Evolutionary conservation across 257 asterid species (phyloP), one percentile per base, ranked within the genome.

Genomic region (Mitragyna speciosa): DNA sequence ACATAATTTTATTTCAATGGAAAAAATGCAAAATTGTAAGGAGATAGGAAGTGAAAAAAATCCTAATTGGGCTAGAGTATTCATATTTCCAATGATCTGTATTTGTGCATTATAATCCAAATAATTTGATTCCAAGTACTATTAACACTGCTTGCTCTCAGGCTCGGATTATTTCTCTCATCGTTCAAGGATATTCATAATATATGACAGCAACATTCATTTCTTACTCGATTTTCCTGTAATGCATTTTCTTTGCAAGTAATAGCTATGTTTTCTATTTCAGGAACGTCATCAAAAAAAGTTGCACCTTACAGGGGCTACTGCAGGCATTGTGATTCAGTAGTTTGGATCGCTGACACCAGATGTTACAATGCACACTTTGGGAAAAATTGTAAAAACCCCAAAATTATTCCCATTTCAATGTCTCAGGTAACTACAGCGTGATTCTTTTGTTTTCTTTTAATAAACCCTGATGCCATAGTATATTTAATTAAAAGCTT

Each of bases 311-410:
- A 76, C 66, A 90, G 98, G 82, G 99, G 97, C 19, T 93, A 85
- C 83, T 93, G 98, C 81, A 71, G 59, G 73, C 78, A 82, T 65
- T 93, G 98, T 67, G 10, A 76, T 82, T 86, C 89, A 48, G 75
- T 93, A 68, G 92, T 95, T 76, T 92, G 98, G 98, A 83, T 90
- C 73, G 80, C 68, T 65, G 82, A 87, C 71, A 70, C 83, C 76
- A 81, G 74, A 80, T 92, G 95, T 76, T 89, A 85, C 73, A 85
- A 83, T 67, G 36, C 80, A 81, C 77, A 78, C 63, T 45, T 8
- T 47, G 65, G 67, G 51, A 69, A 72, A 49, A 79, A 77, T 39
- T 74, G 85, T 78, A 69, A 49, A 56, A 54, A 73, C 20, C 94
- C 89, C 85, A 81, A 78, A 66, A 79, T 89, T 70, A 72, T 76